Percentiles rank a stretch among this genome's conserved stretches.
phyloP scores from a whole-genome alignment of 2,329 filamentous ascomycete species.

The Epichloe uncinata region DNA sequence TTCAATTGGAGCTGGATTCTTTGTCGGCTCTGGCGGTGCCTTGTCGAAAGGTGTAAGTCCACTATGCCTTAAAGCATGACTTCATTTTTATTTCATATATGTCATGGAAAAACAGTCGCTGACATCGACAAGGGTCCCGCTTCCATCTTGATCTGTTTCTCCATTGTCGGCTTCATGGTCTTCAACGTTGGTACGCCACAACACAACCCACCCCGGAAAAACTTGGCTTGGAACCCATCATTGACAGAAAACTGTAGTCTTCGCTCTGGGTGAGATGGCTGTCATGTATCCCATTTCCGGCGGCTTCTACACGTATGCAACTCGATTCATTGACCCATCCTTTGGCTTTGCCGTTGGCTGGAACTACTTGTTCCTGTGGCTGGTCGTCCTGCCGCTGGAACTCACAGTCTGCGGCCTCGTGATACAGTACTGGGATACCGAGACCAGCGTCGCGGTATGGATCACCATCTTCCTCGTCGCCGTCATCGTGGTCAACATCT shows the following conservation, averaged over 20 bases:
- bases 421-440: constrained; percentile 35
- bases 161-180: constrained; percentile 46
- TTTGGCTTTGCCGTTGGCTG: constrained; percentile 43
- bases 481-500: constrained; percentile 39
- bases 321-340: constrained; percentile 48
- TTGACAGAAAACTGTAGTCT: constrained; percentile 24
- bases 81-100: neutral
- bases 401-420: constrained; percentile 37
- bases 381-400: constrained; percentile 35
- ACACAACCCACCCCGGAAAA: neutral
- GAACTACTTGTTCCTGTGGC: constrained; percentile 35
- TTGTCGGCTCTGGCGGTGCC: constrained; percentile 44
- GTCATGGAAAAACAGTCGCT: neutral
- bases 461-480: constrained; percentile 38
- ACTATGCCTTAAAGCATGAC: neutral
- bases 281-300: constrained; percentile 50
- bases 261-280: constrained; percentile 47
- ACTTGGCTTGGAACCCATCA: neutral
- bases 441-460: constrained; percentile 35
- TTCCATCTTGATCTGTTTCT: constrained; percentile 35
- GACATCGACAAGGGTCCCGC: constrained; percentile 20
- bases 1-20: constrained; percentile 50
- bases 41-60: constrained; percentile 34
- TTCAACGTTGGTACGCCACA: constrained; percentile 13
- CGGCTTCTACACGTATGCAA: constrained; percentile 49